Evolutionary conservation across 129 eudicot species (phyloP), one percentile per base, ranked within the genome.

Genomic region (Pulicaria dysenterica): DNA sequence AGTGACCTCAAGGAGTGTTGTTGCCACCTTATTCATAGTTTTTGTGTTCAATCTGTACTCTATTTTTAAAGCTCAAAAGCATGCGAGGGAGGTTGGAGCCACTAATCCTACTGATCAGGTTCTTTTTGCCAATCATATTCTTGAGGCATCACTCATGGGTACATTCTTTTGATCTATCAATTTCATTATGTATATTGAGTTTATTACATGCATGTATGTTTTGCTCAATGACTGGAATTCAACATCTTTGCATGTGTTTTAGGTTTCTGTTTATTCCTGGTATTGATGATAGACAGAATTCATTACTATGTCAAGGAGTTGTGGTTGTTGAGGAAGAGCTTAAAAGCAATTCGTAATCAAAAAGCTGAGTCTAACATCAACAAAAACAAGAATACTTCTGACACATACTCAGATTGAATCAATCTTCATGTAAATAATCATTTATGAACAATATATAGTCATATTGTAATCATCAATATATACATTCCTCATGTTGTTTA

Each of bases 81-180:
- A 87, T 1, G 13, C 70, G 15, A 42, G n/a, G 31, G 86, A 83
- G 13, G 81, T 39, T 1, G 85, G 72, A 13, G 59, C 57, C 4
- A 47, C 84, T 34, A 87, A 77, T 79, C 88, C 87, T 2, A 80
- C 90, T 0, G 90, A 91, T 57, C 92, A 86, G 43, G 85, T 91
- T 78, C 76, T 91, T 44, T 42, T 80, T 70, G 84, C 84, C 49
- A 41, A 70, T 64, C 85, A 86, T 14, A 80, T 91, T 46, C 86
- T 88, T 1, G 84, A 88, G 77, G 89, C 95, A 0, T 88, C 87
- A 1, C 94, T 92, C 34, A 77, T 92, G 82, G 96, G 97, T 92
- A 82, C 73, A 42, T 58, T 6, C 40, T 53, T 43, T 42, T 34
- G 31, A 24, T 24, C 31, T 2, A 24, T 70, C 39, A 37, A 58